Percentiles rank a stretch among this genome's conserved stretches.
These are phyloP conservation scores for Penicillium sp. DNA, from an alignment of 2,329 filamentous ascomycete genomes.

Conservation along the genomic window DNA sequence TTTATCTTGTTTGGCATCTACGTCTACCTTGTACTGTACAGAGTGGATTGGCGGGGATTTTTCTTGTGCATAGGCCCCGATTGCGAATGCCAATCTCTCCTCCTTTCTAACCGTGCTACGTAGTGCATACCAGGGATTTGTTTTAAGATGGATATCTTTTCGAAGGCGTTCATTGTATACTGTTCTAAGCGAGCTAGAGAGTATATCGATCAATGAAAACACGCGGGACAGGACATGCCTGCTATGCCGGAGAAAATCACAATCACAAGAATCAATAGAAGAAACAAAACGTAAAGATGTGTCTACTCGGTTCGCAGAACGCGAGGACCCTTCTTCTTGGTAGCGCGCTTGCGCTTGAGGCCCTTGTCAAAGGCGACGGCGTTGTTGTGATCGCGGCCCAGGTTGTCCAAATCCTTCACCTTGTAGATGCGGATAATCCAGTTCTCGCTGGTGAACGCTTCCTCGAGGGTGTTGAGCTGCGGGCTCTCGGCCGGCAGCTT, in stretches of 20 bases:
- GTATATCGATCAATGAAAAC: not conserved
- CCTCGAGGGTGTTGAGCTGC: slow-evolving; percentile 82
- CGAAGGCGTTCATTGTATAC: not conserved
- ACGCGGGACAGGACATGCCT: slow-evolving; percentile 11
- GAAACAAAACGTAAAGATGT: slow-evolving; percentile 10
- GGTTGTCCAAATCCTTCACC: slow-evolving; percentile 97
- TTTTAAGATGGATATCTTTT: not conserved
- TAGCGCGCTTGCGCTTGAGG: slow-evolving; percentile 52
- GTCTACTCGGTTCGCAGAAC: slow-evolving; percentile 46
- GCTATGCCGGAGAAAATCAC: slow-evolving; percentile 8
- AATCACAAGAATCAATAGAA: slow-evolving; percentile 13
- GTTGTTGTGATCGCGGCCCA: slow-evolving; percentile 80
- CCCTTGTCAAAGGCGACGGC: slow-evolving; percentile 55
- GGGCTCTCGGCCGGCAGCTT: slow-evolving; percentile 81
- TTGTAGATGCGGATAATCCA: slow-evolving; percentile 99
- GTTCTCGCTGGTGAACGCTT: slow-evolving; percentile 98
- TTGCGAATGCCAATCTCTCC: slow-evolving; percentile 10
- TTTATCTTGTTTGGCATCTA: slow-evolving; percentile 15
- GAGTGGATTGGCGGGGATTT: slow-evolving; percentile 10
- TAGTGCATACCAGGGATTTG: not conserved
- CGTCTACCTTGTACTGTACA: slow-evolving; percentile 15
- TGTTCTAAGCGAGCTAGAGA: not conserved
- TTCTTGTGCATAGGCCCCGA: slow-evolving; percentile 12
- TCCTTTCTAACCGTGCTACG: not conserved
- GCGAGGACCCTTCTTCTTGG: slow-evolving; percentile 44